These are phyloP conservation scores for Reticulascus tulasneorum DNA, from an alignment of 2,329 filamentous ascomycete species.

Conservation along the genomic window DNA sequence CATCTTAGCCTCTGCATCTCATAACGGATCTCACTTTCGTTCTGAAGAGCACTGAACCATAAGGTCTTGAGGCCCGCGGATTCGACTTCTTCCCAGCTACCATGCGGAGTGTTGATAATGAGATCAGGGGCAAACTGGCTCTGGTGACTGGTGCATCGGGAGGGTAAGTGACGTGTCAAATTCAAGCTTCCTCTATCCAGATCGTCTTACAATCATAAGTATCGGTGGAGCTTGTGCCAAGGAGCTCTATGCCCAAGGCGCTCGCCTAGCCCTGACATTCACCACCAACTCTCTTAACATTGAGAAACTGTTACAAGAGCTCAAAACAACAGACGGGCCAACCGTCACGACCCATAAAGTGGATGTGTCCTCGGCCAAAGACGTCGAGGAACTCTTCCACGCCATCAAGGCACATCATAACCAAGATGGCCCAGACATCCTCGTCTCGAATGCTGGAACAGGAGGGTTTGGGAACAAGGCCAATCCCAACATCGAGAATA, in stretches of 20 bases:
- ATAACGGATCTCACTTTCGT: no score
- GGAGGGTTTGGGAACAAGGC: constrained; percentile 49
- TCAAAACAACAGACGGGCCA: no score
- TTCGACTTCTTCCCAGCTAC: no score
- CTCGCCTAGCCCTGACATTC: constrained; percentile 54
- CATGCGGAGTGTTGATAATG: constrained; percentile 34
- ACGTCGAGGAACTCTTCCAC: constrained; percentile 50
- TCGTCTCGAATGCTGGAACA: constrained; percentile 60
- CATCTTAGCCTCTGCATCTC: no score
- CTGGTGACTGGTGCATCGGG: constrained; percentile 59
- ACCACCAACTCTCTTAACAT: no score
- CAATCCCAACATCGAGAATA: constrained; percentile 52
- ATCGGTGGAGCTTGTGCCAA: constrained; percentile 57
- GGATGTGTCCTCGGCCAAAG: constrained; percentile 50
- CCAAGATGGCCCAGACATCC: constrained; percentile 52
- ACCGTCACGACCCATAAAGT: constrained; percentile 49
- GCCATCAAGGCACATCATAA: constrained; percentile 50
- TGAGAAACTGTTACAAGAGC: background rate
- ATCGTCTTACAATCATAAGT: constrained; percentile 27
- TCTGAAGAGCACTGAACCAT: no score
- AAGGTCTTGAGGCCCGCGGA: no score
- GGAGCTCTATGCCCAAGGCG: constrained; percentile 47
- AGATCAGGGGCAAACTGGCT: constrained; percentile 49
- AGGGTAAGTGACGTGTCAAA: constrained; percentile 41
- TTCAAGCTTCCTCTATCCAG: background rate